Evolutionary conservation across 495 filamentous ascomycete species (phyloP), one percentile per base, ranked within the genome.

Genomic region (Diplogelasinospora grovesii): DNA sequence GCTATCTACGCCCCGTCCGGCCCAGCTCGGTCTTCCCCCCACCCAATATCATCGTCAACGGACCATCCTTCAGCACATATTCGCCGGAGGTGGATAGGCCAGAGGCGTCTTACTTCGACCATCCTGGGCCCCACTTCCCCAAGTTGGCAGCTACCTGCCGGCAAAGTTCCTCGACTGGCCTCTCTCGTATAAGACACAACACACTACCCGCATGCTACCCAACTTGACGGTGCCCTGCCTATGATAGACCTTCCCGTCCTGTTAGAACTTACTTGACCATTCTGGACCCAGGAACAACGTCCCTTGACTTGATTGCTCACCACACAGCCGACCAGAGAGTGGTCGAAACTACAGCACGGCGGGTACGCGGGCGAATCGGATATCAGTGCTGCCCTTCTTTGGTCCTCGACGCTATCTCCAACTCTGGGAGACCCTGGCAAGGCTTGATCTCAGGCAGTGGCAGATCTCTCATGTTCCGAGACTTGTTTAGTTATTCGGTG

Each of bases 141-240:
- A 30, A 36, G 16, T 28, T 36, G 8, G 23, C 22, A 25, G 4
- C 20, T 35, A 8, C 39, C 18, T 14, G 24, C 28, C 16, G 39
- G 33, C 30, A 24, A 43, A 27, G 27, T 36, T 15, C 8, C 14
- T n/a, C 8, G 30, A n/a, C 25, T 25, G 27, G 21, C 23, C 29
- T 20, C 26, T 36, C 33, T 46, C 35, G 29, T 56, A 54, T 52
- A 55, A 53, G 45, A 48, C 29, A 31, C 20, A 39, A 43, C 46
- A 41, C 28, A 39, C 39, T 50, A 40, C 43, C 47, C 36, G 38
- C 41, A 36, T 43, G 33, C 55, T 45, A 29, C 22, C 32, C 16
- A 47, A 54, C 45, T 41, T 48, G 38, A 41, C 41, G 41, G 35
- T 50, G 44, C 49, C 49, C 44, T 58, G 45, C 39, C 41, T 36